These are phyloP conservation scores for Tanacetum coccineum DNA, from an alignment of 129 eudicot species.

Conservation along the genomic window DNA sequence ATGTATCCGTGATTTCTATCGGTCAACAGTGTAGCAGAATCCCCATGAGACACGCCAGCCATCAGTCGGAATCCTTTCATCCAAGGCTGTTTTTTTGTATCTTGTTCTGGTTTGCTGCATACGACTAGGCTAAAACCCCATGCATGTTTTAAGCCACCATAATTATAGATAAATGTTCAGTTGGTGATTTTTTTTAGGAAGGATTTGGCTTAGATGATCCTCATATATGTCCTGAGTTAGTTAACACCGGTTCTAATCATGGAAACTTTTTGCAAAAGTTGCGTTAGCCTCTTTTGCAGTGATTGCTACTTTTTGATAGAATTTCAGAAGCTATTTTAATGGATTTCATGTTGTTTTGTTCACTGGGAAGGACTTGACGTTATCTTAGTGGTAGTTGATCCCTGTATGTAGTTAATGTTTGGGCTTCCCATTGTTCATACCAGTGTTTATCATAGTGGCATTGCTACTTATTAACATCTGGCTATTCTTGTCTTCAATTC, in stretches of 20 bases:
- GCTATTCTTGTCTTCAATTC: not conserved
- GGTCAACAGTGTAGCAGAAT: not conserved
- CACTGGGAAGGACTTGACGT: not conserved
- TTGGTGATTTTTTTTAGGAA: not conserved
- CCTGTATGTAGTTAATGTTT: not conserved
- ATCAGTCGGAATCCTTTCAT: not conserved
- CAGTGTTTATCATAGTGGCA: not conserved
- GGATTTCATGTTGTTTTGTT: not conserved
- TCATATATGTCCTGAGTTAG: not conserved
- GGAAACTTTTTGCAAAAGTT: constrained; percentile 8
- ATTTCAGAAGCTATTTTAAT: not conserved
- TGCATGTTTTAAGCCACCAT: not conserved
- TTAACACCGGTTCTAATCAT: constrained; percentile 3
- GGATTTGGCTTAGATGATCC: constrained; percentile 1
- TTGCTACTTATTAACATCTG: not conserved
- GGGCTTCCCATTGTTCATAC: no score
- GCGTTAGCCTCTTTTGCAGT: constrained; percentile 14
- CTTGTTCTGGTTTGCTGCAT: not conserved
- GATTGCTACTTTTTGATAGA: constrained; percentile 3
- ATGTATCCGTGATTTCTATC: not conserved
- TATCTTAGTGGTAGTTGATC: not conserved
- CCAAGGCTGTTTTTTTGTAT: not conserved
- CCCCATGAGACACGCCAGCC: not conserved
- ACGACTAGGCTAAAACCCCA: not conserved
- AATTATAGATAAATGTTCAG: constrained; percentile 4